Evolutionary conservation across 2,329 filamentous ascomycete species (phyloP), one percentile per base, ranked within the genome.

Genomic region (Dryadomyces quercus-mongolicae): DNA sequence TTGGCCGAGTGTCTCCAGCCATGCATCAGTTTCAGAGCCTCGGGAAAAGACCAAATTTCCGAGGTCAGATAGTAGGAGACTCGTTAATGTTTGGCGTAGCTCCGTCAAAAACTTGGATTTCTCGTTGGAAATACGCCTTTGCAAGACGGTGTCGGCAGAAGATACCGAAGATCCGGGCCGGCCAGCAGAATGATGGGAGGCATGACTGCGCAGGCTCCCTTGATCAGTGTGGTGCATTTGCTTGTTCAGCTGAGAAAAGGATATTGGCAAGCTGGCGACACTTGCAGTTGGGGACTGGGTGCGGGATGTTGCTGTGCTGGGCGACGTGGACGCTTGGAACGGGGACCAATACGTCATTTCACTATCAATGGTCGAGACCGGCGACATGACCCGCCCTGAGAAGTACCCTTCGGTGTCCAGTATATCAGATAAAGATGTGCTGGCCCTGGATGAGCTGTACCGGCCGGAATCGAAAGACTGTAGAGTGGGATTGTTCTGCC

Each of bases 1-100:
- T 60, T 84, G 78, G 2, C 82, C 81, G 7, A 90, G 67, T 15
- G 80, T 79, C 52, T 80, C 75, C 60, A 96, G 93, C 86, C 92
- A 96, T 3, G 76, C 76, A 66, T 97, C 93, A 0, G 92, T 97
- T 70, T 98, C 93, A 45, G 90, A 95, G 3, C 93, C 93, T 51
- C 80, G 81, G n/a, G 84, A 82, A 67, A 94, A 93, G 1, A 96
- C 85, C 34, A 88, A 80, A 44, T 85, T 90, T 6, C 91, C 90
- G 4, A 97, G 75, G 65, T 98, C 93, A 51, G 92, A 97, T 25
- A 97, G 71, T 2, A 97, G 71, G 18, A 98, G 74, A 59, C 89
- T 91, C 1, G 85, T 92, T 43, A 97, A 71, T 0, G 84, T 86
- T 64, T 91, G 86, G 61, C 84, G 84, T 34, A 95, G 73, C 34